Percentiles rank a stretch among this genome's conserved stretches.
phyloP scores from a whole-genome alignment of 805 yeast species.

The Candida michaelii region DNA sequence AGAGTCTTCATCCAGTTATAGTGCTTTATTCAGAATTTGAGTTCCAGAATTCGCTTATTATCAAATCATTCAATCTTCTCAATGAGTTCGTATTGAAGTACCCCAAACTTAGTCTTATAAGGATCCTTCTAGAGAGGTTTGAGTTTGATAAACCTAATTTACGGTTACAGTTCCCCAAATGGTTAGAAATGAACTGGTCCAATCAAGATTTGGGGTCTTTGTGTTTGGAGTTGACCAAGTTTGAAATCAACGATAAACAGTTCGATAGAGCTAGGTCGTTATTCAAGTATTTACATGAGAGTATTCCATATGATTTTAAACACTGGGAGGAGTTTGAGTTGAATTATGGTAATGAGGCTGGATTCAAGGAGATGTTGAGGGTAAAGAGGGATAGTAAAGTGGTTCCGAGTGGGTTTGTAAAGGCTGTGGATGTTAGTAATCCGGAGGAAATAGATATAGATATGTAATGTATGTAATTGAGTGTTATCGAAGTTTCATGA shows the following conservation, averaged over 20 bases:
- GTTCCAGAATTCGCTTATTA: constrained; percentile 48
- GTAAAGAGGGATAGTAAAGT: constrained; percentile 46
- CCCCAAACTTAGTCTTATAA: constrained; percentile 9
- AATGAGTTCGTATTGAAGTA: constrained; percentile 16
- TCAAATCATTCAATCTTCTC: constrained; percentile 41
- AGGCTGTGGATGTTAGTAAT: constrained; percentile 36
- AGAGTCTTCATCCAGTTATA: constrained; percentile 48
- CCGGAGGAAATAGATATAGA: constrained; percentile 66
- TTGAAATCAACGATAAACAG: constrained; percentile 58
- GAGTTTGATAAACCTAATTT: constrained; percentile 9
- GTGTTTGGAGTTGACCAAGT: constrained; percentile 46
- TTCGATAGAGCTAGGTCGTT: constrained; percentile 62
- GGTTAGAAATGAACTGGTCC: constrained; percentile 30
- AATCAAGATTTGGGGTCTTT: constrained; percentile 29
- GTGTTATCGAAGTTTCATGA: too few species aligned
- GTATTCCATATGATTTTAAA: constrained; percentile 19
- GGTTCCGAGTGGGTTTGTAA: constrained; percentile 52
- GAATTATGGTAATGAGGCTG: constrained; percentile 64
- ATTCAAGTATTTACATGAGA: constrained; percentile 37
- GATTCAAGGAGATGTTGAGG: constrained; percentile 72
- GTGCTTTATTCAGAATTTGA: constrained; percentile 64
- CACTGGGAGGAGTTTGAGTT: constrained; percentile 76
- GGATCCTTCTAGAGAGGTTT: constrained; percentile 5
- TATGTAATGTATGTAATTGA: too few species aligned
- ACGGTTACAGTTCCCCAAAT: constrained; percentile 10